Conservation (phyloP, 2,329 filamentous ascomycete genomes). For the Fusarium subglutinans region DNA sequence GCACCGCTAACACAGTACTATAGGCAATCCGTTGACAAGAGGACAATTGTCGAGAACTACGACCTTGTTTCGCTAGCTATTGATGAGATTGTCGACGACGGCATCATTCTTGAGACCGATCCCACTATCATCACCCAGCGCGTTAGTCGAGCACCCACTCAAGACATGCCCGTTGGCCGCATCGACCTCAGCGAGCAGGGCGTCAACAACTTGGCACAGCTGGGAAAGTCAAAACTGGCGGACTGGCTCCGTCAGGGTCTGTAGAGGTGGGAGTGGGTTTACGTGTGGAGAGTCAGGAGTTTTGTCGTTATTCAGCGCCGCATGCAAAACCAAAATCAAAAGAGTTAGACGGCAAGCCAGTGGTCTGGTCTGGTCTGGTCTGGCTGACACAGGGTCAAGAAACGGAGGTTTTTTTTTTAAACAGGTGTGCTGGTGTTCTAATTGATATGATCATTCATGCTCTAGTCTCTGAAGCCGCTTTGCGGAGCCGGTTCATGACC, state of each 20-base stretch:
- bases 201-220: constrained; percentile 90
- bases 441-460: constrained; percentile 53
- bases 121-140: constrained; percentile 92
- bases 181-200: constrained; percentile 97
- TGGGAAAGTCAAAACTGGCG: constrained; percentile 90
- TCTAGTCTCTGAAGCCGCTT: constrained; percentile 73
- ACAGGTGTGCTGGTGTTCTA: constrained; percentile 42
- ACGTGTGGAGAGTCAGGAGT: constrained; percentile 37
- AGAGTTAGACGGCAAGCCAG: constrained; percentile 33
- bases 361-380: constrained; percentile 30
- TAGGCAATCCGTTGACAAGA: constrained; percentile 95
- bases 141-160: constrained; percentile 89
- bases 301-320: constrained; percentile 44
- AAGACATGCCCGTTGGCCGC: constrained; percentile 91
- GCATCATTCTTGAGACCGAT: constrained; percentile 97
- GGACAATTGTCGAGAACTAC: constrained; percentile 98
- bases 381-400: constrained; percentile 33
- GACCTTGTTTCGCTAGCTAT: constrained; percentile 93
- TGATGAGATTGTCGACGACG: constrained; percentile 94
- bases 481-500: constrained; percentile 84
- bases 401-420: constrained; percentile 31
- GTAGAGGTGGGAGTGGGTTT: constrained; percentile 51
- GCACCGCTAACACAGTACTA: constrained; percentile 10
- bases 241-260: constrained; percentile 90
- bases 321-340: constrained; percentile 38